Evolutionary conservation across 2,329 filamentous ascomycete genomes (phyloP).

Genomic region (Ampelomyces quisqualis): DNA sequence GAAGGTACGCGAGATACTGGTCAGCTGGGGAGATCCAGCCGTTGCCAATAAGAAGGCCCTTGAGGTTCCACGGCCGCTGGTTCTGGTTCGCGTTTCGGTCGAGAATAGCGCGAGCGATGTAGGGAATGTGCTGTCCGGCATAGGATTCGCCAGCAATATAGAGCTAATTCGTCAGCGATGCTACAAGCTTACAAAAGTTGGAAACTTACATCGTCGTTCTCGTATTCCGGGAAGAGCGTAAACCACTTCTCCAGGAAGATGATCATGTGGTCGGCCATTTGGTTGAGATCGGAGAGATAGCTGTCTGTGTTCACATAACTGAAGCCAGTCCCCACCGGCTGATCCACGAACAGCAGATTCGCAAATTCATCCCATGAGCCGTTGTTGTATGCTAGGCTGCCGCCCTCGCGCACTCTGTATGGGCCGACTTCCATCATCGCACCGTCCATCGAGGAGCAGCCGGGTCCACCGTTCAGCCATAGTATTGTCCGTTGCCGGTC

Average conservation of each 20-base stretch:
- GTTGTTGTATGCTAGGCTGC: constrained; percentile 75
- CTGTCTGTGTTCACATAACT: constrained; percentile 92
- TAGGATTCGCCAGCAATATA: constrained; percentile 97
- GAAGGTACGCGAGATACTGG: constrained; percentile 85
- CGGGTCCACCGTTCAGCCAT: constrained; percentile 96
- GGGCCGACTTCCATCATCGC: constrained; percentile 95
- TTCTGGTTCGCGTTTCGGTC: constrained; percentile 71
- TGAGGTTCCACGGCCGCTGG: constrained; percentile 69
- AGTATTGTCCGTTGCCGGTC: constrained; percentile 87
- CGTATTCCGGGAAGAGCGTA: constrained; percentile 84
- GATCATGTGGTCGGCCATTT: constrained; percentile 89
- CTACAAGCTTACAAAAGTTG: neutral
- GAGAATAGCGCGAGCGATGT: constrained; percentile 89
- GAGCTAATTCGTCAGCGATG: constrained; percentile 57
- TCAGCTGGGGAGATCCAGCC: constrained; percentile 92
- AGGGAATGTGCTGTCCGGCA: constrained; percentile 94
- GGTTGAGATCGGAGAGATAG: constrained; percentile 78
- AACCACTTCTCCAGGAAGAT: constrained; percentile 92
- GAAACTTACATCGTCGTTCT: constrained; percentile 78
- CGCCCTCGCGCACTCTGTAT: constrained; percentile 76
- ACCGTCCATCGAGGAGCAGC: constrained; percentile 96
- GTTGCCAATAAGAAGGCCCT: constrained; percentile 90
- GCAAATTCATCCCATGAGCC: constrained; percentile 99
- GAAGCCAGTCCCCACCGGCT: constrained; percentile 93
- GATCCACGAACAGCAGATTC: constrained; percentile 94